phyloP scores from a whole-genome alignment of 805 yeast genomes.

The Yarrowia porcina region DNA sequence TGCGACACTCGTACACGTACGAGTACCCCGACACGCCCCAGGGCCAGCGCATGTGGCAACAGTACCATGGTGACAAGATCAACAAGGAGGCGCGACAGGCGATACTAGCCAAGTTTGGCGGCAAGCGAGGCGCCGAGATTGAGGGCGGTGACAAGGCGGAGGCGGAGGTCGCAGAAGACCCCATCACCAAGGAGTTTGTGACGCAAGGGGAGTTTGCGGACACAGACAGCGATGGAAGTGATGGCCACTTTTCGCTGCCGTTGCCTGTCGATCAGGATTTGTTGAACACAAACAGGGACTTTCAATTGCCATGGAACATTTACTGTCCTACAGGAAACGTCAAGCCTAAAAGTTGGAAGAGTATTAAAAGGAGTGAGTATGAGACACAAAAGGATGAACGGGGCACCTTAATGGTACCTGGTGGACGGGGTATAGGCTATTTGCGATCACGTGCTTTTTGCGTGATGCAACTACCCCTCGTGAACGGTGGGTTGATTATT shows the following conservation, averaged over 20 bases:
- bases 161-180: neutral
- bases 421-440: too few relatives aligned
- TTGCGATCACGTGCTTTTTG: too few relatives aligned
- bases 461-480: too few relatives aligned
- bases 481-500: too few relatives aligned
- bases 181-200: neutral
- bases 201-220: slow-evolving; percentile 18
- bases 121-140: neutral
- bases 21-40: slow-evolving; percentile 18
- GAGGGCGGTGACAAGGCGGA: neutral
- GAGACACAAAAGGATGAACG: too few relatives aligned
- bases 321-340: slow-evolving; percentile 39
- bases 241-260: slow-evolving; percentile 25
- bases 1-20: slow-evolving; percentile 16
- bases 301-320: slow-evolving; percentile 40
- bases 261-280: slow-evolving; percentile 18
- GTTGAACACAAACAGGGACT: slow-evolving; percentile 27
- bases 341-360: slow-evolving; percentile 37
- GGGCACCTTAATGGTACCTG: too few relatives aligned
- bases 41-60: slow-evolving; percentile 14
- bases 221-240: neutral
- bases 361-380: slow-evolving; percentile 34
- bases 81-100: slow-evolving; percentile 9
- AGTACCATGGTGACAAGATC: slow-evolving; percentile 16
- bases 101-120: slow-evolving; percentile 12